Conservation (phyloP, 495 filamentous ascomycete genomes). For the Hypoxylon crocopeplum region DNA sequence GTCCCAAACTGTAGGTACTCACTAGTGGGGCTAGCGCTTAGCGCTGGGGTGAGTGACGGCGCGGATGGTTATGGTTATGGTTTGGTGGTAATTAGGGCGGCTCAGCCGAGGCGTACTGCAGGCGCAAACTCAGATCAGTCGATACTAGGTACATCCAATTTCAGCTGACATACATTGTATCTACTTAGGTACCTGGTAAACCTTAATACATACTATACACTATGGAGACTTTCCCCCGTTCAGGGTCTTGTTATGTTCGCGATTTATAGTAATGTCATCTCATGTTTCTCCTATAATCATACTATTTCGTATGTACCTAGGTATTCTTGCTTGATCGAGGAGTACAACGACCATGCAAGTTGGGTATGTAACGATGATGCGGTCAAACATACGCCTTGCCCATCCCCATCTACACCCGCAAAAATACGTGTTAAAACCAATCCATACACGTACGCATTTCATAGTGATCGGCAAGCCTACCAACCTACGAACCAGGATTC, state of each 20-base stretch:
- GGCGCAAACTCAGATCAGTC: conserved; percentile 3
- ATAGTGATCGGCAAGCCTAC: conserved; percentile 35
- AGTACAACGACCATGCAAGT: too few species aligned
- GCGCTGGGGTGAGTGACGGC: neutral
- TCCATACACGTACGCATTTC: conserved; percentile 29
- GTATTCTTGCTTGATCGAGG: too few species aligned
- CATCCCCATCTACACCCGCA: conserved; percentile 13
- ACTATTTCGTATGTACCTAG: too few species aligned
- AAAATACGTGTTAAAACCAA: conserved; percentile 17
- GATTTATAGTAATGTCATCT: neutral
- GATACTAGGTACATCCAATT: neutral
- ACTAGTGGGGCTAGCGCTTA: conserved; percentile 15
- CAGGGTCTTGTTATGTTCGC: conserved; percentile 6
- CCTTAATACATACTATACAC: conserved; percentile 1
- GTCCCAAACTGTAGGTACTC: conserved; percentile 23
- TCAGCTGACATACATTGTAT: too few species aligned
- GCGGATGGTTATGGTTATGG: too few species aligned
- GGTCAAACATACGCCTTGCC: neutral
- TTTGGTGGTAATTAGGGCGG: conserved; percentile 25
- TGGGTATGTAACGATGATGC: conserved; percentile 23
- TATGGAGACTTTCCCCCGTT: neutral
- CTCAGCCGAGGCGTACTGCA: conserved; percentile 33
- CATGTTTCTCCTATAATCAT: neutral
- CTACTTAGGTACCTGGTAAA: too few species aligned
- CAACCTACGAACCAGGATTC: conserved; percentile 16